phyloP scores from a whole-genome alignment of 2,329 filamentous ascomycete genomes.

The Xylaria sp. region DNA sequence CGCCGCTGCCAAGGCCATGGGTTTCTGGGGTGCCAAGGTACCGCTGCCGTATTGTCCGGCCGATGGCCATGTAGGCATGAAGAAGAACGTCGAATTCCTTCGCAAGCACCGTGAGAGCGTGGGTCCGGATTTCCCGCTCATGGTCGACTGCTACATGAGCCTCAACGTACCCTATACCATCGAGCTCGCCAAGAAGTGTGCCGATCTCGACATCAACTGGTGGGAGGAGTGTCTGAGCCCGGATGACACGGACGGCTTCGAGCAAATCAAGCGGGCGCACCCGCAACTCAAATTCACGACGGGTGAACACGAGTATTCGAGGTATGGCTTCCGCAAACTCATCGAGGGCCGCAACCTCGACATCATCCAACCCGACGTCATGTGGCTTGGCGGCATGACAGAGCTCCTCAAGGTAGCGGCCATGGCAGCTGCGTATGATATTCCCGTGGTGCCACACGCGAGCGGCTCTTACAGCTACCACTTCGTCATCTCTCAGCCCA shows the following conservation, averaged over 20 bases:
- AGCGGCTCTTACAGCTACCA: conserved; percentile 94
- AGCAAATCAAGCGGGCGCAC: conserved; percentile 83
- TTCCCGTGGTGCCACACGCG: conserved; percentile 91
- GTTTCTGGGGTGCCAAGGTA: conserved; percentile 87
- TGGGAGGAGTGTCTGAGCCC: conserved; percentile 93
- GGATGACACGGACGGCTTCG: conserved; percentile 88
- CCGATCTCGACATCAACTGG: conserved; percentile 88
- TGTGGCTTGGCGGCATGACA: conserved; percentile 94
- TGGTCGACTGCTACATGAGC: conserved; percentile 97
- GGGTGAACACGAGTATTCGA: conserved; percentile 90
- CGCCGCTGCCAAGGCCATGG: conserved; percentile 72
- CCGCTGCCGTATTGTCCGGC: conserved; percentile 85
- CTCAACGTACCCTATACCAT: conserved; percentile 91
- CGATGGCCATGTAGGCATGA: conserved; percentile 73
- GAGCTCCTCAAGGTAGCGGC: conserved; percentile 85
- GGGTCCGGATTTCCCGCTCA: conserved; percentile 84
- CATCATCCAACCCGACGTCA: conserved; percentile 92
- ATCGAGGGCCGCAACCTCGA: conserved; percentile 88
- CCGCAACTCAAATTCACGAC: conserved; percentile 91
- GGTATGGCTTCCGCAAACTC: conserved; percentile 91
- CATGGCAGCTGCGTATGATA: conserved; percentile 87
- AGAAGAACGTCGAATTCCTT: conserved; percentile 87
- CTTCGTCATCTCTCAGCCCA: conserved; percentile 88
- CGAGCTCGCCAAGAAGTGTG: conserved; percentile 76
- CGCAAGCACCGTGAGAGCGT: conserved; percentile 77